Evolutionary conservation across 495 filamentous ascomycete genomes (phyloP).

Genomic region (Penicillium mononematosum): DNA sequence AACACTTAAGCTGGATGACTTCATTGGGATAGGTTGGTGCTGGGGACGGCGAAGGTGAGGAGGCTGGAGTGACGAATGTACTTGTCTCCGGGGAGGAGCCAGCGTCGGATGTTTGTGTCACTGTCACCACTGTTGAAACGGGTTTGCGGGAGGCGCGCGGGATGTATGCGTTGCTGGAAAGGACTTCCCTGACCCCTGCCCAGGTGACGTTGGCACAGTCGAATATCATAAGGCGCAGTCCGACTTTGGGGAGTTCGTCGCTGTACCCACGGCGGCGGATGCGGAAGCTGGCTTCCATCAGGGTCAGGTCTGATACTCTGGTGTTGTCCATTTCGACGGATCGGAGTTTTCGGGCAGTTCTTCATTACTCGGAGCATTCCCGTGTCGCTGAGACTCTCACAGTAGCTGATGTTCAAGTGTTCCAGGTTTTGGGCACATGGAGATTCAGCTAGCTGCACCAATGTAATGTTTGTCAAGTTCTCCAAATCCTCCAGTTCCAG

Average conservation of each 20-base stretch:
- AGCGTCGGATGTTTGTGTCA: conserved; percentile 31
- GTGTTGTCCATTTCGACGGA: conserved; percentile 93
- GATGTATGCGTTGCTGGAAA: conserved; percentile 77
- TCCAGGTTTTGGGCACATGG: conserved; percentile 68
- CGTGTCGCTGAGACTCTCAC: conserved; percentile 76
- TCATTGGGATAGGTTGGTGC: conserved; percentile 59
- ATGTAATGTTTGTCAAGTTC: conserved; percentile 67
- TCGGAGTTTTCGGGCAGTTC: conserved; percentile 61
- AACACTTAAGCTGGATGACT: conserved; percentile 85
- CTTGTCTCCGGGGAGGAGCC: conserved; percentile 29
- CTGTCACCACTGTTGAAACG: conserved; percentile 26
- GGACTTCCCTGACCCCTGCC: conserved; percentile 83
- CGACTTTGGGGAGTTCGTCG: conserved; percentile 54
- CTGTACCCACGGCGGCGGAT: conserved; percentile 64
- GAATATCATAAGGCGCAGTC: conserved; percentile 78
- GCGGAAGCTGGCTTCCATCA: conserved; percentile 79
- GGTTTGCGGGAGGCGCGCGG: conserved; percentile 37
- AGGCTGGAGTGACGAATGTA: conserved; percentile 31
- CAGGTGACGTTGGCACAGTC: conserved; percentile 90
- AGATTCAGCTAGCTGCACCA: conserved; percentile 70
- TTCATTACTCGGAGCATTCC: conserved; percentile 85
- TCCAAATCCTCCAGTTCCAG: conserved; percentile 87
- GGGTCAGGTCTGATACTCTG: conserved; percentile 78
- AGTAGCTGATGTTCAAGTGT: conserved; percentile 87
- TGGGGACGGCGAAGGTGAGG: conserved; percentile 35